phyloP scores from a whole-genome alignment of 768 basidiomycete species.

The Xanthoconium stramineum region DNA sequence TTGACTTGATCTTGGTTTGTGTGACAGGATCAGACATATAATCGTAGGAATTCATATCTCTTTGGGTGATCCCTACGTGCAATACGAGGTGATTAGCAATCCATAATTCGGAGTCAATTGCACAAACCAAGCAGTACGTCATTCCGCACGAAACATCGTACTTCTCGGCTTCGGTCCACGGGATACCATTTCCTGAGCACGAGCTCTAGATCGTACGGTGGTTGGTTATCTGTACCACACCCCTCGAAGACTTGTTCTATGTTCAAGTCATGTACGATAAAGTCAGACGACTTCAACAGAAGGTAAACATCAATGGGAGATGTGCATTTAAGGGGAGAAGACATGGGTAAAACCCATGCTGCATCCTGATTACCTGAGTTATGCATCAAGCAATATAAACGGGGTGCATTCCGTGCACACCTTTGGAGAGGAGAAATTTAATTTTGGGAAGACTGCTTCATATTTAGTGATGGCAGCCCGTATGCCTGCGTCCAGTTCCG shows the following conservation, averaged over 20 bases:
- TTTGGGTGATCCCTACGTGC: slow-evolving; percentile 72
- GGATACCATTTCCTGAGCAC: slow-evolving; percentile 90
- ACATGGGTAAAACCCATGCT: slow-evolving; percentile 83
- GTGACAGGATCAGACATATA: slow-evolving; percentile 69
- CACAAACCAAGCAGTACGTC: slow-evolving; percentile 65
- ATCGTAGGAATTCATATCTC: slow-evolving; percentile 87
- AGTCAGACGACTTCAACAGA: slow-evolving; percentile 90
- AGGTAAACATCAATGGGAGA: slow-evolving; percentile 89
- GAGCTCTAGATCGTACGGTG: slow-evolving; percentile 68
- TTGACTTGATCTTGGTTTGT: slow-evolving; percentile 46
- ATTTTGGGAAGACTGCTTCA: slow-evolving; percentile 89
- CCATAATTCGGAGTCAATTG: background rate
- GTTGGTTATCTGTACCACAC: slow-evolving; percentile 34
- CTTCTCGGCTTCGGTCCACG: slow-evolving; percentile 78
- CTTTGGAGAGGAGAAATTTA: slow-evolving; percentile 94
- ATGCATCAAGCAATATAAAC: background rate
- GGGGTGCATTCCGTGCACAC: slow-evolving; percentile 37
- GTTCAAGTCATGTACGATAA: slow-evolving; percentile 75
- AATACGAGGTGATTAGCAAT: background rate
- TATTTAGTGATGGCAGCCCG: slow-evolving; percentile 61
- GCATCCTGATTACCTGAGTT: slow-evolving; percentile 63
- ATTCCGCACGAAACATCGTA: slow-evolving; percentile 86
- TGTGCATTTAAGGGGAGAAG: slow-evolving; percentile 82
- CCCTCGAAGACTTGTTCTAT: slow-evolving; percentile 62
- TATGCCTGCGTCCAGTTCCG: slow-evolving; percentile 75